These are phyloP conservation scores for Carnegiea gigantea DNA, from an alignment of 179 eudicot genomes.

Conservation along the genomic window DNA sequence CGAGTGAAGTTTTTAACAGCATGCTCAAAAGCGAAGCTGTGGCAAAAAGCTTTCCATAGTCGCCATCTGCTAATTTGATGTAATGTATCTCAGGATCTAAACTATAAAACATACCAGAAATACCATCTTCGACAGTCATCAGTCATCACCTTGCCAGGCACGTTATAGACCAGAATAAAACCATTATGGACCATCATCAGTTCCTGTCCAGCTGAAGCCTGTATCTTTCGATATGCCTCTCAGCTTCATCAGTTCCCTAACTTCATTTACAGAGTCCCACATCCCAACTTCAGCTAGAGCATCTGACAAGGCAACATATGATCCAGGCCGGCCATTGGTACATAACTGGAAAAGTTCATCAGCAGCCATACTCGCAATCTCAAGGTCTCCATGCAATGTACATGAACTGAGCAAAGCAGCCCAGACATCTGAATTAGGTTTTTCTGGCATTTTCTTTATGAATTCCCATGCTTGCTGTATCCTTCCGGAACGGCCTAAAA, in stretches of 20 bases:
- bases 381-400: constrained; percentile 69
- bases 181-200: constrained; percentile 41
- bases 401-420: constrained; percentile 80
- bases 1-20: background rate
- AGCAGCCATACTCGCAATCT: constrained; percentile 72
- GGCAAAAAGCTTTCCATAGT: background rate
- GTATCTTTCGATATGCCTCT: constrained; percentile 67
- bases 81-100: background rate
- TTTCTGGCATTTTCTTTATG: constrained; percentile 65
- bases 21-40: background rate
- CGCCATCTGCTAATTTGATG: background rate
- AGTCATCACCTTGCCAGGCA: background rate
- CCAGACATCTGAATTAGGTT: constrained; percentile 92
- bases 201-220: constrained; percentile 75
- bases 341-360: constrained; percentile 59
- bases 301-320: constrained; percentile 79
- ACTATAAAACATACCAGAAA: background rate
- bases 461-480: constrained; percentile 63
- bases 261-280: constrained; percentile 74
- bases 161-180: constrained; percentile 1
- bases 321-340: constrained; percentile 61
- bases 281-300: constrained; percentile 75
- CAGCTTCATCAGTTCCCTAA: constrained; percentile 80
- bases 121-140: background rate
- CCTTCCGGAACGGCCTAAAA: constrained; percentile 77